phyloP scores from a whole-genome alignment of 2,329 filamentous ascomycete genomes.

The Diaporthe citriasiana region DNA sequence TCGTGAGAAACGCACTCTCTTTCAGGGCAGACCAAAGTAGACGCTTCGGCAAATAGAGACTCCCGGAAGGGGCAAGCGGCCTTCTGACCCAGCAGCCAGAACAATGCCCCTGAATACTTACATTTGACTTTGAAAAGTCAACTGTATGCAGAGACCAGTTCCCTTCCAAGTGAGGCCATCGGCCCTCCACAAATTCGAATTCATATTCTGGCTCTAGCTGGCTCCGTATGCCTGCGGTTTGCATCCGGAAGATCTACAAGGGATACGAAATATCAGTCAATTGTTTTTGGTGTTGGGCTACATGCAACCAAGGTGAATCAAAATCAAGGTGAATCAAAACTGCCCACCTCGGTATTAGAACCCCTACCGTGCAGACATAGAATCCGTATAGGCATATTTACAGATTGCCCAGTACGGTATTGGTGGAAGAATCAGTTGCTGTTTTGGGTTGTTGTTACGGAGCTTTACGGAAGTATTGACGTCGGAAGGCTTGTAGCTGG shows the following conservation, averaged over 20 bases:
- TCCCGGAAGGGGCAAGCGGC: neutral
- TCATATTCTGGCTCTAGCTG: constrained; percentile 39
- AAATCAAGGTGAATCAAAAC: constrained; percentile 2
- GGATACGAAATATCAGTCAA: constrained; percentile 5
- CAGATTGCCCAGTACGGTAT: constrained; percentile 6
- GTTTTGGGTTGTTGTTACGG: constrained; percentile 1
- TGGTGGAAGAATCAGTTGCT: constrained; percentile 22
- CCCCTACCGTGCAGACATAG: constrained; percentile 38
- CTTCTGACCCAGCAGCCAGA: neutral
- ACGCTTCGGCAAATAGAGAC: neutral
- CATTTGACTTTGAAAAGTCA: constrained; percentile 42
- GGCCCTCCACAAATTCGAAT: constrained; percentile 41
- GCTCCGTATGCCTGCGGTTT: constrained; percentile 40
- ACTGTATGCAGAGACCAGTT: constrained; percentile 41
- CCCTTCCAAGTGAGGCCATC: constrained; percentile 40
- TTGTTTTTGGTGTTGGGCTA: constrained; percentile 2
- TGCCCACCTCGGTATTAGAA: constrained; percentile 37
- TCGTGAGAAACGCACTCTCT: neutral
- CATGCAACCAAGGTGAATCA: neutral
- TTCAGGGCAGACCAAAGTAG: neutral
- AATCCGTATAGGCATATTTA: constrained; percentile 36
- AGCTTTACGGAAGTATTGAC: neutral
- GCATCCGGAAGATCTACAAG: constrained; percentile 41
- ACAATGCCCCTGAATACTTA: neutral
- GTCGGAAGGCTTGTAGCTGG: neutral